Evolutionary conservation across 257 asterid species (phyloP).

Genomic region (Solanum chmielewskii): DNA sequence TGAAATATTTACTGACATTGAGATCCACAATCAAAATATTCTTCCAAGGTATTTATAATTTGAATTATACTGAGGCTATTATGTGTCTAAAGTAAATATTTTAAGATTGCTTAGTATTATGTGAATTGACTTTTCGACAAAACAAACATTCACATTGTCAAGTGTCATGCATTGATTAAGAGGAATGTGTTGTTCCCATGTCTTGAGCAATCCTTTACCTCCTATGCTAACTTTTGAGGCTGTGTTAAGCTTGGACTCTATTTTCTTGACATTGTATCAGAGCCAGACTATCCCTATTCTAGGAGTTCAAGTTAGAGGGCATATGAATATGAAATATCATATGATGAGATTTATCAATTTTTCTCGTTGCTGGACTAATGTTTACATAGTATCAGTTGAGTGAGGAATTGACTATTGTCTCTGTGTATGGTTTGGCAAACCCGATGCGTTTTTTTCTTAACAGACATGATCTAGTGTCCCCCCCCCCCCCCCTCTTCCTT

Average conservation of each 20-base stretch:
- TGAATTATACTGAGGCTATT: background rate
- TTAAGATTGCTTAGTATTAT: background rate
- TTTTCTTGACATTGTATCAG: background rate
- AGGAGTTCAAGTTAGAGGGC: background rate
- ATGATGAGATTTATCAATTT: background rate
- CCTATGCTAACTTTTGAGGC: background rate
- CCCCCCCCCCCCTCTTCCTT: background rate
- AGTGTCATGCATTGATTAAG: background rate
- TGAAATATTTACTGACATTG: conserved; percentile 38
- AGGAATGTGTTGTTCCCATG: background rate
- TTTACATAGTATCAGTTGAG: background rate
- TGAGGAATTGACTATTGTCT: too few relatives aligned
- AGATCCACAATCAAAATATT: conserved; percentile 40
- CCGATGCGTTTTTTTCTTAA: too few relatives aligned
- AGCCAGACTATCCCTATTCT: background rate
- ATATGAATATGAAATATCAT: background rate
- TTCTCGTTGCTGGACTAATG: background rate
- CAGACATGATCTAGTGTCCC: too few relatives aligned
- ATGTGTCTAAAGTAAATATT: background rate
- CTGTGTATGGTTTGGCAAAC: too few relatives aligned
- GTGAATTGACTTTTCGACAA: background rate
- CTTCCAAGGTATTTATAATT: conserved; percentile 33
- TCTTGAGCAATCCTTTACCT: background rate
- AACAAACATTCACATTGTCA: background rate
- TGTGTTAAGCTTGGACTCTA: background rate